These are phyloP conservation scores for Dissophora globulifera DNA, from an alignment of 192 early-diverging fungal species.

Conservation along the genomic window DNA sequence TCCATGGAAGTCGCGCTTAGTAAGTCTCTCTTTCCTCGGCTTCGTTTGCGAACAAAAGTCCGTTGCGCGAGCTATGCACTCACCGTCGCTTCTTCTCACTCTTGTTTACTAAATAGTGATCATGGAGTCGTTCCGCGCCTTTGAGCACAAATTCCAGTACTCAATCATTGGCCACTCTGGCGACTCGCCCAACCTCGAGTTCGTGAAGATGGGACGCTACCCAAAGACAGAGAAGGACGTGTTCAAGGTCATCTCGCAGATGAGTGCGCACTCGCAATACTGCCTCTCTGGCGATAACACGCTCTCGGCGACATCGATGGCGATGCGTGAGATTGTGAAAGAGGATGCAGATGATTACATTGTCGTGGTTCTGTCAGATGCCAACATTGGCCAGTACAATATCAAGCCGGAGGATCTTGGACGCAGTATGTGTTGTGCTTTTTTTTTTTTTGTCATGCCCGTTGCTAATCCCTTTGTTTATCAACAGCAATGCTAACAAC, in stretches of 20 bases:
- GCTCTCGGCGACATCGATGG: conserved; percentile 69
- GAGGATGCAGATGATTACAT: conserved; percentile 85
- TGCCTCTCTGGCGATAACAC: conserved; percentile 86
- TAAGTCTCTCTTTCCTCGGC: conserved; percentile 15
- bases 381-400: conserved; percentile 82
- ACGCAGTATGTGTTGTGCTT: conserved; percentile 56
- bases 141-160: conserved; percentile 85
- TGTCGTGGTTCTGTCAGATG: conserved; percentile 81
- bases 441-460: conserved; percentile 4
- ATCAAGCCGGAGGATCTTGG: conserved; percentile 76
- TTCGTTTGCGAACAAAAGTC: not conserved
- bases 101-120: conserved; percentile 53
- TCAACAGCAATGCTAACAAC: no score
- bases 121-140: conserved; percentile 78
- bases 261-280: conserved; percentile 83
- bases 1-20: conserved; percentile 71
- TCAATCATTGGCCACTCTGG: conserved; percentile 82
- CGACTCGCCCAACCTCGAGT: conserved; percentile 77
- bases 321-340: conserved; percentile 74
- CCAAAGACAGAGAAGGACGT: conserved; percentile 84
- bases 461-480: no score
- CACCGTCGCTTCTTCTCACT: not conserved
- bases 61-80: not conserved
- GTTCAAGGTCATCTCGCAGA: conserved; percentile 74
- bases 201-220: conserved; percentile 74